Evolutionary conservation across 495 filamentous ascomycete species (phyloP).

Genomic region (Ramalina intermedia): DNA sequence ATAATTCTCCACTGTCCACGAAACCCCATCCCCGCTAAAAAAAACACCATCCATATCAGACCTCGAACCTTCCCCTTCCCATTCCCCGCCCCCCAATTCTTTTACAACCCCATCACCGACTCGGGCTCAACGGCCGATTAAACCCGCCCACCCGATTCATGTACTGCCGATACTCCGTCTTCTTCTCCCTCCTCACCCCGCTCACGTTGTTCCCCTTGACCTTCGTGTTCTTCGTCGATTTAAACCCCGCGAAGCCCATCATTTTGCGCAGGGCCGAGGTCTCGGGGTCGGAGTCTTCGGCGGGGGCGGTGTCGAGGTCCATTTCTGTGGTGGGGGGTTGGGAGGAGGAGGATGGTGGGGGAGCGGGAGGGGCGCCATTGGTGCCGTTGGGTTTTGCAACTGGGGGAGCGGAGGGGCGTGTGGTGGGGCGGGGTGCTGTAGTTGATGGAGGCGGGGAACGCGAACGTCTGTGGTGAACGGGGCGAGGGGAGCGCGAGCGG

Average conservation of each 20-base stretch:
- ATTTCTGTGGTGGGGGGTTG: constrained; percentile 20
- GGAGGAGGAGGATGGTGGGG: too few relatives aligned
- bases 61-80: too few relatives aligned
- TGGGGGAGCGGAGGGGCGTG: constrained; percentile 12
- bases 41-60: too few relatives aligned
- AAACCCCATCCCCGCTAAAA: too few relatives aligned
- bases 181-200: constrained; percentile 82
- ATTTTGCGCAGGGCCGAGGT: constrained; percentile 61
- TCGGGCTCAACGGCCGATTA: constrained; percentile 70
- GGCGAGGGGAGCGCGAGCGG: constrained; percentile 24
- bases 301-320: constrained; percentile 31
- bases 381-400: constrained; percentile 4
- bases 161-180: constrained; percentile 91
- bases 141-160: constrained; percentile 98
- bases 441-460: constrained; percentile 23
- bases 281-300: constrained; percentile 43
- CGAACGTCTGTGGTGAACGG: constrained; percentile 21
- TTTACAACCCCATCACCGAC: constrained; percentile 1
- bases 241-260: constrained; percentile 82
- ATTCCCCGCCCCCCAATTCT: background rate
- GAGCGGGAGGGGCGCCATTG: too few relatives aligned
- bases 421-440: constrained; percentile 14
- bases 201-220: constrained; percentile 80
- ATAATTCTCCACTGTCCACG: too few relatives aligned
- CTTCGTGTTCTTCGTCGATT: constrained; percentile 80